A percentile compares a stretch with the other conserved stretches of the same genome.
phyloP scores from a whole-genome alignment of 495 filamentous ascomycete species.

The Parathielavia appendiculata region DNA sequence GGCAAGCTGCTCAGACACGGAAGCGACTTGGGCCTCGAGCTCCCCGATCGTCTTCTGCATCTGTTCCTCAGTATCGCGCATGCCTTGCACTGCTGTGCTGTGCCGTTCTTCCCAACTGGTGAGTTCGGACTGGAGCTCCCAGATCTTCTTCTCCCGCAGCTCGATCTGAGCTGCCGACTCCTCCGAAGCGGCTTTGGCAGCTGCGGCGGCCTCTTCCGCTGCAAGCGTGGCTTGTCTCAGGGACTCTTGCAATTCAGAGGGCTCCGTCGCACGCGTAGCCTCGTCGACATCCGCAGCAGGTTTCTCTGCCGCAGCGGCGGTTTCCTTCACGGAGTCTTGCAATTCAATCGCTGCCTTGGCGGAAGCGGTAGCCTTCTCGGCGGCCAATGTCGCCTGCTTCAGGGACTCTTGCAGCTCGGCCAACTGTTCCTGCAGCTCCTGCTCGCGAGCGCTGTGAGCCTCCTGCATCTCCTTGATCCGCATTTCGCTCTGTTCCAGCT shows the following conservation, averaged over 20 bases:
- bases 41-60: constrained; percentile 66
- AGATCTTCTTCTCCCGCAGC: constrained; percentile 58
- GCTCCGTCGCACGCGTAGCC: constrained; percentile 25
- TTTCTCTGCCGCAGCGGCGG: constrained; percentile 8
- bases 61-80: constrained; percentile 68
- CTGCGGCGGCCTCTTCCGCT: constrained; percentile 10
- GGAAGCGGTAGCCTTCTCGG: constrained; percentile 20
- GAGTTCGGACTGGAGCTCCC: constrained; percentile 70
- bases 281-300: constrained; percentile 19
- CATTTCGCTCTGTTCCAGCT: constrained; percentile 78
- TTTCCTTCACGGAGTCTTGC: constrained; percentile 49
- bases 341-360: constrained; percentile 44
- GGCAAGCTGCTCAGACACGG: constrained; percentile 36
- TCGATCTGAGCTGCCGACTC: constrained; percentile 27
- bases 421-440: constrained; percentile 64
- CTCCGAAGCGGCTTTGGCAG: constrained; percentile 17
- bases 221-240: constrained; percentile 38
- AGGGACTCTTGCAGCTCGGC: constrained; percentile 58
- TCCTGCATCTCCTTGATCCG: constrained; percentile 72
- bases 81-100: constrained; percentile 59
- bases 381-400: constrained; percentile 29
- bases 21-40: constrained; percentile 54
- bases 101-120: constrained; percentile 71
- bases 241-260: constrained; percentile 50
- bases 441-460: constrained; percentile 64